A percentile compares a stretch with the other conserved stretches of the same genome.
Evolutionary conservation across 164 flowering plant genomes (phyloP).

Genomic region (Tetracentron sinense): DNA sequence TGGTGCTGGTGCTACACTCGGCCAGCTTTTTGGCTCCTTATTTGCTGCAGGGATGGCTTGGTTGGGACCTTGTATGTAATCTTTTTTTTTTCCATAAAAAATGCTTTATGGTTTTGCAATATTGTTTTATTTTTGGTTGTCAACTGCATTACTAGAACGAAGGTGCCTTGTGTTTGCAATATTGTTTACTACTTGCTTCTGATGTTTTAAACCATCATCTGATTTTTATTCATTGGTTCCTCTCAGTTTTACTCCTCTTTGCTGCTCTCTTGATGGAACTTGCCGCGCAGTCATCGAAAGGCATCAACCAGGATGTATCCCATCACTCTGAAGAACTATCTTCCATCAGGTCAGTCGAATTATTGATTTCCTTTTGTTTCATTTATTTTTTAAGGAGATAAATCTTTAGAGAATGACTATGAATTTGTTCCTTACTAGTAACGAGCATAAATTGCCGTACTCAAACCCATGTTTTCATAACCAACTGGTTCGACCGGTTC

Average conservation of each 20-base stretch:
- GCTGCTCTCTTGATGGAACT: conserved; percentile 90
- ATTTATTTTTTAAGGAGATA: not conserved
- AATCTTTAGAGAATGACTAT: not conserved
- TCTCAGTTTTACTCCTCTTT: conserved; percentile 71
- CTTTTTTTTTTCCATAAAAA: conserved; percentile 1
- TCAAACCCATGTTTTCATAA: no score
- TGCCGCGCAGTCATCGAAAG: conserved; percentile 85
- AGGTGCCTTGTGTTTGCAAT: conserved; percentile 4
- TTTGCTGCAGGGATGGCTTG: conserved; percentile 92
- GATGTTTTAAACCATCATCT: no score
- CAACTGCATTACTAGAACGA: no score
- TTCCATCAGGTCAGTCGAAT: conserved; percentile 49
- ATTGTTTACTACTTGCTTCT: not conserved
- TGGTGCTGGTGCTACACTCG: conserved; percentile 99
- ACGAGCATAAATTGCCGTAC: no score
- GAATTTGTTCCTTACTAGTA: no score
- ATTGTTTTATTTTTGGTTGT: no score
- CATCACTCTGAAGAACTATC: conserved; percentile 52
- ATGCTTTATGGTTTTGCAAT: no score
- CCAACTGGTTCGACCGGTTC: no score
- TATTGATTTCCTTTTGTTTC: not conserved
- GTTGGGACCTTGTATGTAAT: conserved; percentile 81
- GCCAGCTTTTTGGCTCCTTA: conserved; percentile 92
- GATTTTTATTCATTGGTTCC: conserved; percentile 9
- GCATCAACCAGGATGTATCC: conserved; percentile 51